Evolutionary conservation across 1,284 basidiomycete species (phyloP), one percentile per base, ranked within the genome.

Genomic region (Moesziomyces sp.): DNA sequence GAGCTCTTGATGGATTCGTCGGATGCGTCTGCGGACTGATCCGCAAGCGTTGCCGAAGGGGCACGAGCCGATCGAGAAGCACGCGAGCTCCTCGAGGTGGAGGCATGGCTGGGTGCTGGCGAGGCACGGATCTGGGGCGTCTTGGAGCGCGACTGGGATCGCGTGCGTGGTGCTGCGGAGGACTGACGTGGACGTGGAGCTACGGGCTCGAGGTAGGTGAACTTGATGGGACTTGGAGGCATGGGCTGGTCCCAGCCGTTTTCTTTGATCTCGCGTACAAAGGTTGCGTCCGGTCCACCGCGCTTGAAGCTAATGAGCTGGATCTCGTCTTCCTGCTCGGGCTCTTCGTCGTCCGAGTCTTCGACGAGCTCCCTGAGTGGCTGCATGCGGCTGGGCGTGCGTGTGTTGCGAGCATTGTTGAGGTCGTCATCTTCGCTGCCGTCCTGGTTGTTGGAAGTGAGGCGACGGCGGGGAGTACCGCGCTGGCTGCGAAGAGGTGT

Each of bases 171-270:
- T 30, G 46, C 49, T 0, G 51, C 51, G 3, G 56, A 55, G 2
- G 66, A 58, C n/a, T 52, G 56, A 16, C 59, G 59, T 1, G 56
- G 62, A 7, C 58, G 49, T 40, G 57, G 56, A 7, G 42, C 40
- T 5, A 26, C 57, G 1, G 66, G 72, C 35, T 66, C 56, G 38
- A 74, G 59, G n/a, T 66, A 74, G 45, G 66, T 70, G 35, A 65
- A 66, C 57, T 69, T 70, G 62, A 74, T 69, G 0, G 72, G 72
- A 16, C 62, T 63, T 1, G 46, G 62, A 11, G 61, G 60, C 14
- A 59, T 16, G 4, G 62, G 61, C 45, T 57, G 67, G 38, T 74
- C 63, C 73, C 73, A 75, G 19, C 73, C 73, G 18, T 71, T 71
- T 30, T 67, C 50, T 23, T 63, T 63, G 51, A 71, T 64, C 55